Conservation (phyloP, 495 filamentous ascomycete genomes). For the Oleoguttula mirabilis region DNA sequence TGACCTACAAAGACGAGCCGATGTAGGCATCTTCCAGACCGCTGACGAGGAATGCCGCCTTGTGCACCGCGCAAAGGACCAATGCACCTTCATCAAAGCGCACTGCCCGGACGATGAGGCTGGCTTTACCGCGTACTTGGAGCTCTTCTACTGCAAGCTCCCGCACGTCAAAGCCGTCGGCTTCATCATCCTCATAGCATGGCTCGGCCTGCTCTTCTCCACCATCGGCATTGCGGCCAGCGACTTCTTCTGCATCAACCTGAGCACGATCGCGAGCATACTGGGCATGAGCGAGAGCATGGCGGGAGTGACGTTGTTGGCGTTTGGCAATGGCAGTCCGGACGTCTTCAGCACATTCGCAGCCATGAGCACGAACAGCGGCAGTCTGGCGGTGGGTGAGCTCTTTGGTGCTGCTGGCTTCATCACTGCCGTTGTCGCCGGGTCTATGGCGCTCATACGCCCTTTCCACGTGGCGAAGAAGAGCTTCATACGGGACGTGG, state of each 20-base stretch:
- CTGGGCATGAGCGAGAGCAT: constrained; percentile 91
- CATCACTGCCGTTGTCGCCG: constrained; percentile 92
- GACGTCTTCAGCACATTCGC: constrained; percentile 98
- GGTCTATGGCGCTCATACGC: constrained; percentile 92
- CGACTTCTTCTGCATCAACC: constrained; percentile 95
- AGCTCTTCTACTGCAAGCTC: constrained; percentile 81
- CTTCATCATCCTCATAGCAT: constrained; percentile 62
- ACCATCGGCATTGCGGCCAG: constrained; percentile 98
- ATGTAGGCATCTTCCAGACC: neutral
- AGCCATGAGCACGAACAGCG: constrained; percentile 92
- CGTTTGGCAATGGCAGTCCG: constrained; percentile 97
- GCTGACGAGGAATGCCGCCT: constrained; percentile 52
- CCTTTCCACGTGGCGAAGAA: constrained; percentile 82
- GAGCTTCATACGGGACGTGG: constrained; percentile 84
- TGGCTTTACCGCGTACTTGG: constrained; percentile 77
- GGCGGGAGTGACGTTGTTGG: constrained; percentile 91
- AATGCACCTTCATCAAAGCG: constrained; percentile 72
- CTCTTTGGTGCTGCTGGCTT: constrained; percentile 91
- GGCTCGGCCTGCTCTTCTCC: constrained; percentile 85
- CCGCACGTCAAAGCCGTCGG: constrained; percentile 59
- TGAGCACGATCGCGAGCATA: constrained; percentile 78
- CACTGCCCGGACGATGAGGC: constrained; percentile 86
- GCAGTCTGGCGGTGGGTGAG: constrained; percentile 90
- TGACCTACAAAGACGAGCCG: neutral
- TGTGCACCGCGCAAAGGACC: constrained; percentile 62